Base-by-base conservation (phyloP, 2,329 filamentous ascomycete species). In the Diaporthe sp. region DNA sequence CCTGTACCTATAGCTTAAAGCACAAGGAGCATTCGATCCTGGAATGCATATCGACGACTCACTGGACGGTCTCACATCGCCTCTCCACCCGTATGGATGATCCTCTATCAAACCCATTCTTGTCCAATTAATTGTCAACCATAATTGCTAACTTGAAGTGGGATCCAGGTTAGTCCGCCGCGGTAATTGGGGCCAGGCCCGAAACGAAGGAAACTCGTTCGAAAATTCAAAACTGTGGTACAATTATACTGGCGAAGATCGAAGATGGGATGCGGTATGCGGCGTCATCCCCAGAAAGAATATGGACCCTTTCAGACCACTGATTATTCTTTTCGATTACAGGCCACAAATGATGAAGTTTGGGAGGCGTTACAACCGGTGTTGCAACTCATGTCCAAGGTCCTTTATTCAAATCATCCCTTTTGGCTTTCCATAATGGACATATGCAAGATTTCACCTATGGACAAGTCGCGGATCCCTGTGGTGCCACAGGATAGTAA, bases 321-420 rank as follows among this genome's bases (percentile, higher is more conserved):
- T 70, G 4, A 9, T 25, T 22, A 5, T 55, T 8, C 4, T 17
- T 56, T 22, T 39, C 10, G 4, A 19, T 19, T 27, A 42, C 37
- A 61, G 58, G 25, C 6, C n/a, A 25, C 25, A 35, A 55, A 58
- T 19, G 51, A 56, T n/a, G 27, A 32, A 15, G 15, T 70, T 10
- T 70, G 66, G 66, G n/a, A 56, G 12, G 50, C 35, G 8, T 10
- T 70, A 4, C 66, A 56, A 15, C 66, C 66, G 1, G 25, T 22
- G 7, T 9, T 70, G 17, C 51, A 44, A 22, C 51, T 70, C 12
- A 55, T 55, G 6, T 70, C 66, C 50, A 56, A 44, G 9, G 53
- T 70, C 10, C 51, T 70, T 8, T 70, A 56, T 17, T 70, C 66
- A 25, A 17, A 70, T 10, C 66, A 39, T 56, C 66, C 66, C 15